Conservation (phyloP, 805 yeast species). For the Candida berthetii region DNA sequence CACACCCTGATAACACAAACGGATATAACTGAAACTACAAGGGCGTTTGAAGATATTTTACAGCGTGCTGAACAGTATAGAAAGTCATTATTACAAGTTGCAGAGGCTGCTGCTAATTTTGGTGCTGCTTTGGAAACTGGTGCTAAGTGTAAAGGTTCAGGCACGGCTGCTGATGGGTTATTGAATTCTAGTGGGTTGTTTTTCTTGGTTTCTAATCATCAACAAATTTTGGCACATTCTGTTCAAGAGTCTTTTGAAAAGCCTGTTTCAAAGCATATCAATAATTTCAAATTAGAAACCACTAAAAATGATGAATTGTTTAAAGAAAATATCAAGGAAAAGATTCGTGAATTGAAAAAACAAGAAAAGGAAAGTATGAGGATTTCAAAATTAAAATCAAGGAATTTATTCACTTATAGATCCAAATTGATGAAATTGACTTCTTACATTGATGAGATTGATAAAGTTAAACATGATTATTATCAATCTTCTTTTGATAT, state of each 20-base stretch:
- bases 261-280: constrained; percentile 42
- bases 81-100: constrained; percentile 36
- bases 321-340: constrained; percentile 43
- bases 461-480: constrained; percentile 67
- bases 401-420: constrained; percentile 66
- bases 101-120: constrained; percentile 62
- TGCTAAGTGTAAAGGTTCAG: constrained; percentile 58
- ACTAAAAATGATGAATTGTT: constrained; percentile 45
- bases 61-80: constrained; percentile 40
- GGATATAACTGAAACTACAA: constrained; percentile 48
- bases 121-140: constrained; percentile 65
- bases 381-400: constrained; percentile 50
- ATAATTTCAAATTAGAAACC: constrained; percentile 36
- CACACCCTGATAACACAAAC: constrained; percentile 54
- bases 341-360: constrained; percentile 44
- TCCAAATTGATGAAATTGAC: constrained; percentile 63
- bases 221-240: constrained; percentile 57
- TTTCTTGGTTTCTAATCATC: constrained; percentile 70
- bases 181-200: constrained; percentile 74
- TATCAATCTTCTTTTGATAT: constrained; percentile 57
- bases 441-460: constrained; percentile 72
- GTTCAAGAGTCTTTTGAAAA: constrained; percentile 47
- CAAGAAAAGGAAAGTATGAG: constrained; percentile 59
- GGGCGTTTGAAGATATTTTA: constrained; percentile 41
- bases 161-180: constrained; percentile 54